phyloP scores from a whole-genome alignment of 441 rosid species.

The Corymbia citriodora region DNA sequence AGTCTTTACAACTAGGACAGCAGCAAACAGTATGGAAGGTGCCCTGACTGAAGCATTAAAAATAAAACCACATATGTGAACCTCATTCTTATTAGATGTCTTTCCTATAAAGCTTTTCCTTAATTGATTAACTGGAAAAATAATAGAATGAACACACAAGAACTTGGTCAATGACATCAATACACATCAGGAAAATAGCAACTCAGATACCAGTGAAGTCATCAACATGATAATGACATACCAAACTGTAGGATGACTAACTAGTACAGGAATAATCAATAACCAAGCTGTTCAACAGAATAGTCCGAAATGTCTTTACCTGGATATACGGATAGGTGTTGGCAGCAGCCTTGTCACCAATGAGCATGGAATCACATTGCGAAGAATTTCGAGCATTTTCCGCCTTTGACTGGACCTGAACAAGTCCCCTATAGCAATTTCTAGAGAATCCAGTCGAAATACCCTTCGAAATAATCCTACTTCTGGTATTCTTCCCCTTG shows the following conservation, averaged over 20 bases:
- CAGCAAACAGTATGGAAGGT: neutral
- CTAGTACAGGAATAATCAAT: neutral
- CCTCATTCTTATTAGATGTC: neutral
- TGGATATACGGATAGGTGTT: slow-evolving; percentile 98
- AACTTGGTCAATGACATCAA: neutral
- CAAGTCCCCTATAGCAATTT: slow-evolving; percentile 94
- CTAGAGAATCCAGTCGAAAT: slow-evolving; percentile 78
- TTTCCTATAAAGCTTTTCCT: neutral
- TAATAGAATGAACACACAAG: neutral
- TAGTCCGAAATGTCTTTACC: slow-evolving; percentile 21
- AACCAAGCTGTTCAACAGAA: neutral
- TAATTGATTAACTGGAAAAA: neutral
- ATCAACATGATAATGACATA: neutral
- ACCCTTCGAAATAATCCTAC: slow-evolving; percentile 94
- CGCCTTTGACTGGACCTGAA: slow-evolving; percentile 87
- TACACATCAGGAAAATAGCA: neutral
- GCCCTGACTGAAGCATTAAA: neutral
- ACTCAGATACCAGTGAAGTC: neutral
- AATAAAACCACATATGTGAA: neutral
- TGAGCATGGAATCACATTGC: slow-evolving; percentile 93
- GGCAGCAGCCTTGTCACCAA: slow-evolving; percentile 93
- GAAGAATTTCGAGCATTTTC: slow-evolving; percentile 87
- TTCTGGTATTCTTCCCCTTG: slow-evolving; percentile 83
- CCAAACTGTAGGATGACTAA: neutral
- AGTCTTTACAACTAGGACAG: neutral